Evolutionary conservation across 495 filamentous ascomycete species (phyloP).

Genomic region (Xylaria cubensis): DNA sequence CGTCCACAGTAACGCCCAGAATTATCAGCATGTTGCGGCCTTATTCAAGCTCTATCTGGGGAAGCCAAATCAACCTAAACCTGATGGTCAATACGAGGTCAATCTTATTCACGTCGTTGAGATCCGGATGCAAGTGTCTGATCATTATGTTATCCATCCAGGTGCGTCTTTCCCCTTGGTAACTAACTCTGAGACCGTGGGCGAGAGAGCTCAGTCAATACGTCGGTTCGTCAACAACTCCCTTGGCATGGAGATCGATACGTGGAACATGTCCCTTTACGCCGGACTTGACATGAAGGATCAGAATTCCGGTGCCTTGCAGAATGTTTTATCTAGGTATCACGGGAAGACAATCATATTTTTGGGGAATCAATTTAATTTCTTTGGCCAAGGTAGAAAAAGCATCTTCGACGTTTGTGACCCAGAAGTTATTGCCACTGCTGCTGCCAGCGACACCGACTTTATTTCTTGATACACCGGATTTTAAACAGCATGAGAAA

Average conservation of each 20-base stretch:
- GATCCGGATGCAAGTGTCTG: conserved; percentile 14
- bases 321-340: conserved; percentile 13
- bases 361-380: background rate
- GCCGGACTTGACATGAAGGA: background rate
- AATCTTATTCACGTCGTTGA: conserved; percentile 15
- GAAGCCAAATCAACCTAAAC: background rate
- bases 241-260: conserved; percentile 12
- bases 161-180: conserved; percentile 14
- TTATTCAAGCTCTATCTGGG: conserved; percentile 11
- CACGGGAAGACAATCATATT: conserved; percentile 18
- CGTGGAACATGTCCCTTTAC: conserved; percentile 11
- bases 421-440: conserved; percentile 11
- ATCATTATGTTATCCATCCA: conserved; percentile 1
- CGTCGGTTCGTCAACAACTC: conserved; percentile 10
- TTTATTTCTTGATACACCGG: conserved; percentile 7
- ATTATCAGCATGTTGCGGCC: conserved; percentile 17
- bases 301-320: background rate
- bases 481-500: conserved; percentile 9
- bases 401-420: conserved; percentile 15
- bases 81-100: conserved; percentile 2
- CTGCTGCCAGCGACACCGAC: conserved; percentile 3
- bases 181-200: conserved; percentile 9
- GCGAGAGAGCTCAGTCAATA: conserved; percentile 2
- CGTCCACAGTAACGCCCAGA: conserved; percentile 4
- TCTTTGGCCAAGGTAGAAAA: conserved; percentile 4